A percentile compares a stretch with the other conserved stretches of the same genome.
Evolutionary conservation across 1,284 basidiomycete genomes (phyloP).

Genomic region (Rhodotorula glutinis): DNA sequence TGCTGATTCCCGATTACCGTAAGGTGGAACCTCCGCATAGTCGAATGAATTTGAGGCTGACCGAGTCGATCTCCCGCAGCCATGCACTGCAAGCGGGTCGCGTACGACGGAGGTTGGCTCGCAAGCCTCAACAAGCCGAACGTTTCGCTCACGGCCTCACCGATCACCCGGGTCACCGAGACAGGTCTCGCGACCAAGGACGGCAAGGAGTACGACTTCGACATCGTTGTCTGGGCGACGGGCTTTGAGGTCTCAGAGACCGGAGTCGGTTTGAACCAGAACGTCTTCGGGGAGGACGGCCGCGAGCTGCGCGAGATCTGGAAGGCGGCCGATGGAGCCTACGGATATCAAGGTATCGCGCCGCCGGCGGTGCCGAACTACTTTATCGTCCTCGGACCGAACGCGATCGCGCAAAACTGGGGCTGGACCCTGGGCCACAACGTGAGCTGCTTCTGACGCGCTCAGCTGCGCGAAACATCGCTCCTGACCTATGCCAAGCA

Average conservation of each 20-base stretch:
- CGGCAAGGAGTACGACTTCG: slow-evolving; percentile 47
- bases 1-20: slow-evolving; percentile 57
- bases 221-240: slow-evolving; percentile 46
- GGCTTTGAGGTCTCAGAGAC: slow-evolving; percentile 45
- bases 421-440: slow-evolving; percentile 18
- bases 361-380: slow-evolving; percentile 38
- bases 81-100: slow-evolving; percentile 58
- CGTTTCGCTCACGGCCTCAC: slow-evolving; percentile 55
- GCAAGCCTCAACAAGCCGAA: slow-evolving; percentile 56
- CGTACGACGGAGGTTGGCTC: slow-evolving; percentile 59
- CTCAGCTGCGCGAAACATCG: background rate
- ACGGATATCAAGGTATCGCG: slow-evolving; percentile 41
- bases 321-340: slow-evolving; percentile 39
- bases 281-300: slow-evolving; percentile 39
- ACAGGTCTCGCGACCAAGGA: slow-evolving; percentile 55
- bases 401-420: slow-evolving; percentile 25
- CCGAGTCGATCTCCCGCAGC: slow-evolving; percentile 17
- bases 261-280: slow-evolving; percentile 43
- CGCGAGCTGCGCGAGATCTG: slow-evolving; percentile 40
- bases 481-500: background rate
- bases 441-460: background rate
- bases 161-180: slow-evolving; percentile 52
- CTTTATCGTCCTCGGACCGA: slow-evolving; percentile 34
- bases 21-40: slow-evolving; percentile 35
- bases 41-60: too few species aligned